Percentiles rank a stretch among this genome's conserved stretches.
phyloP scores from a whole-genome alignment of 2,329 filamentous ascomycete genomes.

The Cercospora canescens region DNA sequence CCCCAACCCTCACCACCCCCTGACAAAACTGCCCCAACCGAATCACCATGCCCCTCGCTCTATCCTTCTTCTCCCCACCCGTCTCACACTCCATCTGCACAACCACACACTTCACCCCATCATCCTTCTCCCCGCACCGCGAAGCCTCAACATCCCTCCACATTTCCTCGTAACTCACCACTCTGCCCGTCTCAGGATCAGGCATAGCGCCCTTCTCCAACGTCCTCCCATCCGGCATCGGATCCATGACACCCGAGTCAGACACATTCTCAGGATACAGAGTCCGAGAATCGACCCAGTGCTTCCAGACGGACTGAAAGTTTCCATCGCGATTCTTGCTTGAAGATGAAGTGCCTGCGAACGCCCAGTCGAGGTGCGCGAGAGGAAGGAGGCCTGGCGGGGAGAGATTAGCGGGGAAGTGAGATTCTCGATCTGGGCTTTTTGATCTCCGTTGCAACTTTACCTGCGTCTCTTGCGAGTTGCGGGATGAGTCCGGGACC shows the following conservation, averaged over 20 bases:
- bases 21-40: conserved; percentile 58
- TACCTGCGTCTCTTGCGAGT: conserved; percentile 10
- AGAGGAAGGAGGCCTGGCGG: conserved; percentile 30
- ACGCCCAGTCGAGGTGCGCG: conserved; percentile 62
- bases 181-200: conserved; percentile 55
- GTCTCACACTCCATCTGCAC: conserved; percentile 41
- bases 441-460: no score
- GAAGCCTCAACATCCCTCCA: conserved; percentile 41
- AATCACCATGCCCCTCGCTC: conserved; percentile 53
- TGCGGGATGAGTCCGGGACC: conserved; percentile 20
- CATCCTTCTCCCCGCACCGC: conserved; percentile 34
- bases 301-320: conserved; percentile 51
- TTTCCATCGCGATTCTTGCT: conserved; percentile 1
- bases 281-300: conserved; percentile 61
- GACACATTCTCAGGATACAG: conserved; percentile 38
- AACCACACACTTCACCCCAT: conserved; percentile 45
- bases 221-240: conserved; percentile 40
- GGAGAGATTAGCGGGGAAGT: background rate
- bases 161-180: conserved; percentile 54
- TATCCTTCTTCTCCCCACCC: conserved; percentile 24
- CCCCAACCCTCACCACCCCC: conserved; percentile 53
- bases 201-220: conserved; percentile 62
- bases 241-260: conserved; percentile 61
- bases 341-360: conserved; percentile 57
- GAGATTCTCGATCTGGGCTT: background rate